Base-by-base conservation (phyloP, 2,329 filamentous ascomycete species). In the Curvularia sp. region DNA sequence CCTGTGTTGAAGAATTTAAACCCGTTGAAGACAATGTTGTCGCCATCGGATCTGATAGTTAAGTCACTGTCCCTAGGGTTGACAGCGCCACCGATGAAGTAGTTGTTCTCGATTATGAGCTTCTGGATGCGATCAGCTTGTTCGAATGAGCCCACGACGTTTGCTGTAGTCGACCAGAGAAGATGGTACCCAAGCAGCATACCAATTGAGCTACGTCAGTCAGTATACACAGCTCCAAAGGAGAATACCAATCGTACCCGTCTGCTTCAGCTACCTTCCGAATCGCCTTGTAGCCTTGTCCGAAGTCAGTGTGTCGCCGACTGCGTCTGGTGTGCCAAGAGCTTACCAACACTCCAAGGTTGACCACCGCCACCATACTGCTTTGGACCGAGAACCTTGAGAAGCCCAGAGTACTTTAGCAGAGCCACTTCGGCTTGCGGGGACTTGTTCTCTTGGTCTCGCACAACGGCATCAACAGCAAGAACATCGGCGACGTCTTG, bases 1-100 rank as follows among this genome's bases (percentile, higher is more conserved):
- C 87, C 87, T 0, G 87, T 90, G 68, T 87, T 89, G 79, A 89
- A 89, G 74, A 84, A 80, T 72, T 90, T 90, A 73, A 80, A 81
- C 1, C 87, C 86, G 57, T 84, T 84, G 72, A 87, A 89, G 2
- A 87, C 70, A 13, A 89, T 71, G 2, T 81, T 75, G 3, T 86
- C 82, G 1, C 83, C 85, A 1, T 85, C 79, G 1, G 79, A 73
- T 0, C 79, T 84, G 59, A 88, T 86, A 28, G 80, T 83, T 8
- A 88, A 74, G 64, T 89, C 86, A 38, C 78, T 85, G 68, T 89
- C 86, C 3, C 87, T 82, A 0, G 86, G 87, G 62, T 89, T 89
- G 19, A 89, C 87, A 0, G 87, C 74, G 23, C 84, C 87, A 7
- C 87, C 86, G 13, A 89, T 80, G 60, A 88, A 89, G 73, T 85